Conservation (phyloP, 2,329 filamentous ascomycete species). For the Aspergillus arachidicola region DNA sequence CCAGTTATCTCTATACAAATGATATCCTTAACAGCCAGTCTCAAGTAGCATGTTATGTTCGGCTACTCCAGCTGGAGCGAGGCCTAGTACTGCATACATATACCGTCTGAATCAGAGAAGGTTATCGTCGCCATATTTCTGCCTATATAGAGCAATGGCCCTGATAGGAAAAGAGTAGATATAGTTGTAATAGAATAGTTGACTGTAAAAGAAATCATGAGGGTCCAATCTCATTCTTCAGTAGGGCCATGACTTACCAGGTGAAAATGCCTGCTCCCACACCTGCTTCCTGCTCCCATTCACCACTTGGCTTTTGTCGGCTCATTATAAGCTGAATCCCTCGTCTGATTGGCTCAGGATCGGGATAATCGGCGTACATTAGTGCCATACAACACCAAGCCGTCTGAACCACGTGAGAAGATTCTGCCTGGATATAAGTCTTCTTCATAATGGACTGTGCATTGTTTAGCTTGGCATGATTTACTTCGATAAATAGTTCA, state of each 20-base stretch:
- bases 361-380: neutral
- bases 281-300: constrained; percentile 12
- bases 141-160: constrained; percentile 6
- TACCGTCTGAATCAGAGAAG: neutral
- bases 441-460: neutral
- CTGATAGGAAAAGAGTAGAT: constrained; percentile 9
- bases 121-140: constrained; percentile 3
- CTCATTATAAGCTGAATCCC: constrained; percentile 6
- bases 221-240: neutral
- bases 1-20: too few species aligned
- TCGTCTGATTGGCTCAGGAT: neutral
- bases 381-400: neutral
- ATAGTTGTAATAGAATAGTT: constrained; percentile 10
- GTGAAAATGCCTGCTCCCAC: constrained; percentile 10
- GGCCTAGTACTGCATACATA: neutral
- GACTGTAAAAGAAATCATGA: neutral
- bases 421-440: neutral
- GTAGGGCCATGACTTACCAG: constrained; percentile 3
- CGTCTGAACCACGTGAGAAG: neutral
- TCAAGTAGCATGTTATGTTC: too few species aligned
- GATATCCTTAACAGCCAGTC: too few species aligned
- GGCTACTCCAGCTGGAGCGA: too few species aligned
- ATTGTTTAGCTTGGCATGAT: neutral
- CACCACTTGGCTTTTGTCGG: constrained; percentile 9
- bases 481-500: neutral